Percentiles rank a stretch among this genome's conserved stretches.
These are phyloP conservation scores for Allium fistulosum DNA, from an alignment of 106 monocot species.

Conservation along the genomic window DNA sequence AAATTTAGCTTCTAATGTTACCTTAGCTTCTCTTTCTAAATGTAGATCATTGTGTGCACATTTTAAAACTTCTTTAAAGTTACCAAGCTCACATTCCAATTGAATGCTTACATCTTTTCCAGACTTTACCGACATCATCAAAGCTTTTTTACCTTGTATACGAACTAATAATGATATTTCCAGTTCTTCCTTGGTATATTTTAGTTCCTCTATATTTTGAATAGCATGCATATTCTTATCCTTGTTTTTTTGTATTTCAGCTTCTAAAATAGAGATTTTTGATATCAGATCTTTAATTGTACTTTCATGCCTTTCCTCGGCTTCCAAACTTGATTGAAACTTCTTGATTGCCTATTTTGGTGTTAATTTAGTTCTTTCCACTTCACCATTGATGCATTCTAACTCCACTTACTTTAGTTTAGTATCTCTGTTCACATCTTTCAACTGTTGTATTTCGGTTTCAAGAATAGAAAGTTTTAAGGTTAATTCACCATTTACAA, in stretches of 20 bases:
- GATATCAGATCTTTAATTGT: constrained; percentile 47
- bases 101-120: constrained; percentile 18
- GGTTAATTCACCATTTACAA: no score
- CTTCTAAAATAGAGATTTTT: constrained; percentile 41
- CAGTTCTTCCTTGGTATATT: constrained; percentile 33
- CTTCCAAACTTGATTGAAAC: constrained; percentile 31
- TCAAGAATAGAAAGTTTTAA: no score
- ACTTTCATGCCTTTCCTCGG: constrained; percentile 24
- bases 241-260: constrained; percentile 49
- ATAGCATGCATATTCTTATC: no score
- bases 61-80: constrained; percentile 35
- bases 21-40: no score
- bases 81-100: constrained; percentile 53
- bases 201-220: constrained; percentile 56
- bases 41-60: constrained; percentile 22
- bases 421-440: no score
- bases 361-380: constrained; percentile 44
- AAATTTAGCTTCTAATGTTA: constrained; percentile 39
- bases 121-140: constrained; percentile 28
- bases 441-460: no score
- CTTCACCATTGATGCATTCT: no score
- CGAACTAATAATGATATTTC: no score
- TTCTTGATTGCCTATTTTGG: constrained; percentile 46
- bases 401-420: no score
- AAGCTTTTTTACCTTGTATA: constrained; percentile 39